These are phyloP conservation scores for Clitoria ternatea DNA, from an alignment of 306 rosid species.

Conservation along the genomic window DNA sequence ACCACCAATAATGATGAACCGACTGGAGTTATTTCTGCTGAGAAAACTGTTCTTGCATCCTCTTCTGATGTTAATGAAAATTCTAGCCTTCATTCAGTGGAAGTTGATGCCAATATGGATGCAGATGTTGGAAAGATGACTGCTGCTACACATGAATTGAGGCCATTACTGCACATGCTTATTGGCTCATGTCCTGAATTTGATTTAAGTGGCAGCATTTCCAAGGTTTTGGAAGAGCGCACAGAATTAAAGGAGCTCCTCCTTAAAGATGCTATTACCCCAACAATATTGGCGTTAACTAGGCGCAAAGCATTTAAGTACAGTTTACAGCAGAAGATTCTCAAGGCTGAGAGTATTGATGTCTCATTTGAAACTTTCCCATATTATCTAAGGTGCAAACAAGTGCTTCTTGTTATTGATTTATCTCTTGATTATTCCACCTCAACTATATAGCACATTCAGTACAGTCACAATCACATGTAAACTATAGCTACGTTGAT, in stretches of 20 bases:
- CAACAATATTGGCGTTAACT: slow-evolving; percentile 44
- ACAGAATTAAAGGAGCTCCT: slow-evolving; percentile 56
- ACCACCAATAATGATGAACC: slow-evolving; percentile 45
- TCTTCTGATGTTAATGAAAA: slow-evolving; percentile 47
- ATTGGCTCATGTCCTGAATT: slow-evolving; percentile 52
- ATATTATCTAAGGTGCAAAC: slow-evolving; percentile 71
- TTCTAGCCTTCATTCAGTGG: slow-evolving; percentile 47
- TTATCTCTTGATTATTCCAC: slow-evolving; percentile 10
- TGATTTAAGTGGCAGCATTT: slow-evolving; percentile 52
- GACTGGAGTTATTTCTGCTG: slow-evolving; percentile 42
- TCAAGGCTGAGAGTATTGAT: slow-evolving; percentile 59
- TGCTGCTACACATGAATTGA: slow-evolving; percentile 40
- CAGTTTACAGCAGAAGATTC: slow-evolving; percentile 61
- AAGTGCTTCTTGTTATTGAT: not conserved
- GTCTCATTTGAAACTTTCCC: slow-evolving; percentile 81
- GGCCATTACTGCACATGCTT: slow-evolving; percentile 62
- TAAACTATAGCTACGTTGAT: not conserved
- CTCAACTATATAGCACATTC: not conserved
- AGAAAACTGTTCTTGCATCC: slow-evolving; percentile 49
- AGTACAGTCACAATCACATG: not conserved
- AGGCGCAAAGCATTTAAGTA: slow-evolving; percentile 72
- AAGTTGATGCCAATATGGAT: slow-evolving; percentile 48
- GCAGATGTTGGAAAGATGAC: slow-evolving; percentile 45
- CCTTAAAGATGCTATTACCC: slow-evolving; percentile 56
- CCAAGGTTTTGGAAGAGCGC: slow-evolving; percentile 58